phyloP scores from a whole-genome alignment of 805 yeast species.

The Starmerella lactis-condensi region DNA sequence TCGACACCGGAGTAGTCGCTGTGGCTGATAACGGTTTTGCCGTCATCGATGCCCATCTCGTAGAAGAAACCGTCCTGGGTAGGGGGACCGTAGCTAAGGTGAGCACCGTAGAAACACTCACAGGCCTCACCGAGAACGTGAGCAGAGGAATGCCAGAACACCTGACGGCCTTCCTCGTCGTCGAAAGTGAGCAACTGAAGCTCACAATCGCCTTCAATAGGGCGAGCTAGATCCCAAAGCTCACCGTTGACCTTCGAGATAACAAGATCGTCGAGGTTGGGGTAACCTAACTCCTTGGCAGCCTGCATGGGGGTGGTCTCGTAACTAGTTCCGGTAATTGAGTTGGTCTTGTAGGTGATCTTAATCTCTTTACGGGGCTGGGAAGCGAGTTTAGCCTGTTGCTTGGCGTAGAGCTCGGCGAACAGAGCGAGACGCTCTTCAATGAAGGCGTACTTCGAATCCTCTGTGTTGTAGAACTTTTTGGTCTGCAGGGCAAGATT shows the following conservation, averaged over 20 bases:
- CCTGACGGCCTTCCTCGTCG: conserved; percentile 82
- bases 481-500: conserved; percentile 12
- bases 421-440: conserved; percentile 62
- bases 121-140: conserved; percentile 96
- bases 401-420: conserved; percentile 58
- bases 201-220: conserved; percentile 51
- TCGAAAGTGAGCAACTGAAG: conserved; percentile 82
- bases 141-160: conserved; percentile 98
- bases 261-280: conserved; percentile 74
- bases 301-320: conserved; percentile 81
- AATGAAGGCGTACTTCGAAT: conserved; percentile 72
- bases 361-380: conserved; percentile 46
- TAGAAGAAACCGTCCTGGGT: conserved; percentile 95
- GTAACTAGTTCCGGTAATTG: conserved; percentile 62
- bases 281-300: conserved; percentile 67
- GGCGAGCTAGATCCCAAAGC: conserved; percentile 91
- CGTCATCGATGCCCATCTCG: conserved; percentile 73
- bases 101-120: conserved; percentile 91
- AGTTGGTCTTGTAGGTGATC: conserved; percentile 71
- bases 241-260: conserved; percentile 79
- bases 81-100: conserved; percentile 88
- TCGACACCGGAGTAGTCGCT: conserved; percentile 72
- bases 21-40: conserved; percentile 58
- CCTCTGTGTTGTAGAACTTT: conserved; percentile 19
- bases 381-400: conserved; percentile 52